Evolutionary conservation across 2,329 filamentous ascomycete species (phyloP).

Genomic region (Monilinia fructicola): DNA sequence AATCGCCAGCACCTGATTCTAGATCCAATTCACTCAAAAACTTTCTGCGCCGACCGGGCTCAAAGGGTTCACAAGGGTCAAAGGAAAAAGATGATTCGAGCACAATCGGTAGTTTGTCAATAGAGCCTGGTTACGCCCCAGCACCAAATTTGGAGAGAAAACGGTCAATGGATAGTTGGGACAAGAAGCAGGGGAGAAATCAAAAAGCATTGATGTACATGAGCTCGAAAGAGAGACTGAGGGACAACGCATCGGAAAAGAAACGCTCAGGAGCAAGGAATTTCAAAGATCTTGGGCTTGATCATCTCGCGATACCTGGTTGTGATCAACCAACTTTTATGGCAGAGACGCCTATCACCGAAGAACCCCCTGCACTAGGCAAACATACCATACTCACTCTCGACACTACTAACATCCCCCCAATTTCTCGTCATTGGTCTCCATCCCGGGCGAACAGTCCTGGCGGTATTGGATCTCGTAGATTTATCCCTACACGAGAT

Average conservation of each 20-base stretch:
- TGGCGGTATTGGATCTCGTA: conserved; percentile 40
- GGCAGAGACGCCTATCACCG: conserved; percentile 45
- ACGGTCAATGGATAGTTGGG: conserved; percentile 62
- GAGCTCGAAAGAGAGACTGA: conserved; percentile 67
- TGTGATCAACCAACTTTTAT: conserved; percentile 40
- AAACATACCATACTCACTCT: conserved; percentile 7
- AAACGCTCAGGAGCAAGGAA: conserved; percentile 51
- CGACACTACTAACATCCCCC: conserved; percentile 8
- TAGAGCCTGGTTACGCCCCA: conserved; percentile 55
- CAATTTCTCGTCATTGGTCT: conserved; percentile 10
- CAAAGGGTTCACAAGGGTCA: conserved; percentile 55
- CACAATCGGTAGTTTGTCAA: conserved; percentile 64
- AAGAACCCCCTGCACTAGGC: conserved; percentile 46
- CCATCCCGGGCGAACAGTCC: conserved; percentile 26
- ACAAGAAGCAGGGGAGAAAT: conserved; percentile 53
- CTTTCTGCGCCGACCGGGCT: conserved; percentile 62
- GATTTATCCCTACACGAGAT: conserved; percentile 63
- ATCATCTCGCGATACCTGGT: conserved; percentile 32
- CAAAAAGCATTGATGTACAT: conserved; percentile 68
- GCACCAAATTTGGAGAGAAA: conserved; percentile 53
- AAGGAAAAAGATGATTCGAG: conserved; percentile 55
- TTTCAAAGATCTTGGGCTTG: conserved; percentile 42
- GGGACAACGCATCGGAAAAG: conserved; percentile 61
- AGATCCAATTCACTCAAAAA: conserved; percentile 53
- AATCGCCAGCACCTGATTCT: conserved; percentile 45